Conservation (phyloP, 2,329 filamentous ascomycete genomes). For the Fusarium paranaense region DNA sequence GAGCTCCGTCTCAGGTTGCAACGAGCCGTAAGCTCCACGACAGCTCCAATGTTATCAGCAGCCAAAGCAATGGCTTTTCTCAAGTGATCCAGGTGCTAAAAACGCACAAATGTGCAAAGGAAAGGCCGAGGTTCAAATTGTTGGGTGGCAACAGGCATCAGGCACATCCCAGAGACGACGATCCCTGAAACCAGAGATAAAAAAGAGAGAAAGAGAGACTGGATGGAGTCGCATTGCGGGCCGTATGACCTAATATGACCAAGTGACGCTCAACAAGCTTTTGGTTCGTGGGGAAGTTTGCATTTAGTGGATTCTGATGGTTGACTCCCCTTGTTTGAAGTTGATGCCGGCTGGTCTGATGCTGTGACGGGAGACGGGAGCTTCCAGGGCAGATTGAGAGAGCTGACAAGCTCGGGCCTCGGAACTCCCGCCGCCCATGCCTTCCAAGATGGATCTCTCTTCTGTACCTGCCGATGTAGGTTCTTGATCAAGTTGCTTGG, state of each 20-base stretch:
- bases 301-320: slow-evolving; percentile 27
- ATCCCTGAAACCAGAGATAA: slow-evolving; percentile 23
- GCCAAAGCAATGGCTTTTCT: neutral
- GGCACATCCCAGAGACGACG: neutral
- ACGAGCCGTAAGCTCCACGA: neutral
- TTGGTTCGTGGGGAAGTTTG: slow-evolving; percentile 37
- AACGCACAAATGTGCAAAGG: neutral
- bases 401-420: neutral
- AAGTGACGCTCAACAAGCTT: slow-evolving; percentile 35
- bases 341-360: neutral
- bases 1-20: neutral
- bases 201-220: slow-evolving; percentile 13
- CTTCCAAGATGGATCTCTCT: neutral
- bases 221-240: slow-evolving; percentile 30
- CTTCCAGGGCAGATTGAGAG: neutral
- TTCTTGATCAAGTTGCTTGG: neutral
- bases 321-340: slow-evolving; percentile 10
- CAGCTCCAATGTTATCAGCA: neutral
- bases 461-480: neutral
- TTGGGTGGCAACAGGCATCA: neutral
- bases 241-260: slow-evolving; percentile 28
- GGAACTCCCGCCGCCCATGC: neutral
- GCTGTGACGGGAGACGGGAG: neutral
- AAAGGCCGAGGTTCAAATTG: neutral
- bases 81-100: neutral